Conservation (phyloP, 1,284 basidiomycete species). For the Pseudozyma sp. region DNA sequence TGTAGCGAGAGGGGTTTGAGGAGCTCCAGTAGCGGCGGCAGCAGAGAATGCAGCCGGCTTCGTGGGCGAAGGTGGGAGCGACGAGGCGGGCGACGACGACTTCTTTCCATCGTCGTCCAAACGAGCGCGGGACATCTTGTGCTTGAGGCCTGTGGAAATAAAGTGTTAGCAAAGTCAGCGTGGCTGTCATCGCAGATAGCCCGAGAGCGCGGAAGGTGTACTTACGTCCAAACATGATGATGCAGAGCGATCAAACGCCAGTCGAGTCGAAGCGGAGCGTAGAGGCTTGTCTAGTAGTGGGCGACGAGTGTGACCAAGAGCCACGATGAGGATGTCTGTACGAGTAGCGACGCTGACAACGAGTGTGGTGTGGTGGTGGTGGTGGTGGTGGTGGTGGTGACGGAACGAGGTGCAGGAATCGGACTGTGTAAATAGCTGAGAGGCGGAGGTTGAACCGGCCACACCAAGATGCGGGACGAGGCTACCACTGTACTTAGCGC, state of each 20-base stretch:
- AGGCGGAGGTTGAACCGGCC: constrained; percentile 24
- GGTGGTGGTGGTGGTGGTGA: constrained; percentile 6
- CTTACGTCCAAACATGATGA: constrained; percentile 38
- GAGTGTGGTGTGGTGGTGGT: too few relatives aligned
- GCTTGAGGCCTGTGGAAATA: constrained; percentile 28
- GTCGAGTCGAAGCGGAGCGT: neutral
- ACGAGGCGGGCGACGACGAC: constrained; percentile 25
- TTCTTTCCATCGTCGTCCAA: constrained; percentile 33
- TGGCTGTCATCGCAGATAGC: too few relatives aligned
- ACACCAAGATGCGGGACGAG: too few relatives aligned
- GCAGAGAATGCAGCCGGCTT: constrained; percentile 25
- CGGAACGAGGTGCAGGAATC: constrained; percentile 15
- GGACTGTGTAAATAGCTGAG: constrained; percentile 39
- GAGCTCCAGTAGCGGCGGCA: constrained; percentile 5
- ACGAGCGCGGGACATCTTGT: constrained; percentile 36
- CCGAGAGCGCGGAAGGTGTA: neutral
- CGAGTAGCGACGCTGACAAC: too few relatives aligned
- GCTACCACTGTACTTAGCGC: neutral
- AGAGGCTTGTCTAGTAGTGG: neutral
- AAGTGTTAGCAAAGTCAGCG: too few relatives aligned
- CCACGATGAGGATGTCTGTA: neutral
- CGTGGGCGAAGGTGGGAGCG: constrained; percentile 42
- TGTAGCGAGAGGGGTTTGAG: constrained; percentile 6
- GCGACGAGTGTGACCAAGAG: neutral
- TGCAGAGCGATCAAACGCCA: neutral